Evolutionary conservation across 2,329 filamentous ascomycete species (phyloP), one percentile per base, ranked within the genome.

Genomic region (Colletotrichum sublineola): DNA sequence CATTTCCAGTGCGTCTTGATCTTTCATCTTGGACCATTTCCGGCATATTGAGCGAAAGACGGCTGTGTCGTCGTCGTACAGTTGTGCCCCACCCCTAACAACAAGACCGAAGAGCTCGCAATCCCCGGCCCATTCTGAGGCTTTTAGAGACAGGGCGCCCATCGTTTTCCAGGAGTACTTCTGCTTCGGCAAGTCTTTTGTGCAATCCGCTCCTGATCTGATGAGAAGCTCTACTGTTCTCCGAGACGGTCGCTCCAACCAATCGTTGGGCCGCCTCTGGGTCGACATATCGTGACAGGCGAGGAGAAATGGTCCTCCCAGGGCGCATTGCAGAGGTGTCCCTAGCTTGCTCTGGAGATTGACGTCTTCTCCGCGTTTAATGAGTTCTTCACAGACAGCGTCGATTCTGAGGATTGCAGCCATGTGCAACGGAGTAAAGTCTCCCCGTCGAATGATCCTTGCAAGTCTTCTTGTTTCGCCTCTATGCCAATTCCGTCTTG

Each of bases 391-490:
- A 5, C 60, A 68, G 18, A 68, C n/a, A 5, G 29, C 15, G 3
- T 64, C 33, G 9, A 68, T 38, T 4, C 67, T 52, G 9, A 68
- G 52, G 2, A 68, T 18, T 6, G 60, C 52, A 11, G 67, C 60
- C 67, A 68, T 68, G 24, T 68, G 67, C 18, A 68, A 8, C 3
- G 67, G 52, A 15, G 50, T 68, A 15, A 64, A 68, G 18, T 68
- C 67, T 14, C 60, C 67, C 5, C 67, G 60, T 18, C 67, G 60
- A 12, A 50, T 14, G 6, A 68, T 57, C 14, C 63, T 38, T n/a
- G 52, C 38, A 14, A 65, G 63, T 1, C 63, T 38, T 14, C 63
- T 53, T 8, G 63, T 65, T 18, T 65, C 50, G 11, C 63, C 63
- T n/a, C 20, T 14, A 12, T 36, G 24, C 50, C 63, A 57, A n/a